Percentiles rank a stretch among this genome's conserved stretches.
phyloP scores from a whole-genome alignment of 2,329 filamentous ascomycete species.

The Elsinoe necatrix region DNA sequence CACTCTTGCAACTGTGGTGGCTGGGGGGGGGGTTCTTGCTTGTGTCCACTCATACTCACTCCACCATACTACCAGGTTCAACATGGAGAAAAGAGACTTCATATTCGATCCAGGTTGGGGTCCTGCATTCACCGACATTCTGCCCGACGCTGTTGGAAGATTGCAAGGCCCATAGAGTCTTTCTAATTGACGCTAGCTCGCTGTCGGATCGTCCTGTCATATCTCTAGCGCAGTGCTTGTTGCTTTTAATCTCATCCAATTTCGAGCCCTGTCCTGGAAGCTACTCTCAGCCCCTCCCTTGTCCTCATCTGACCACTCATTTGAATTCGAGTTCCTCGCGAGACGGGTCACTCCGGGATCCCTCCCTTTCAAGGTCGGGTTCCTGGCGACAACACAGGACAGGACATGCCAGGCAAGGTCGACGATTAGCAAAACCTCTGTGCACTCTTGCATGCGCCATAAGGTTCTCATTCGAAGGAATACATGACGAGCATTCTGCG shows the following conservation, averaged over 20 bases:
- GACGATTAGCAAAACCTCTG: not conserved
- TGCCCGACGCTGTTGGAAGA: not conserved
- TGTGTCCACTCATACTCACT: not conserved
- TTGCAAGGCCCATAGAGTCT: not conserved
- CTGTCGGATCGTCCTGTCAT: conserved; percentile 6
- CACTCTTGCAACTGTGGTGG: not conserved
- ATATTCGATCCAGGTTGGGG: not conserved
- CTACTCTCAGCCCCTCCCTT: not conserved
- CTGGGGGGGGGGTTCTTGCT: not conserved
- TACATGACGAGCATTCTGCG: not conserved
- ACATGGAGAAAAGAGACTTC: not conserved
- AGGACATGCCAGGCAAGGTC: not conserved
- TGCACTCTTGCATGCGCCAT: not conserved
- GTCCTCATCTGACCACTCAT: not conserved
- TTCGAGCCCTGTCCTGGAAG: not conserved
- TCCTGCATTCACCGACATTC: conserved; percentile 4
- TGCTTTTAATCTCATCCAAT: not conserved
- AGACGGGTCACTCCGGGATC: not conserved
- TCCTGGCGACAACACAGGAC: not conserved
- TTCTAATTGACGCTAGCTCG: not conserved
- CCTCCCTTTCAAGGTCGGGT: not conserved
- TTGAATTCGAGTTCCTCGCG: not conserved
- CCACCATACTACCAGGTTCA: not conserved
- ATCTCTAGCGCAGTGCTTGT: not conserved
- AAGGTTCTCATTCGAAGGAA: not conserved